A percentile compares a stretch with the other conserved stretches of the same genome.
These are phyloP conservation scores for Malassezia yamatoensis DNA, from an alignment of 1,284 basidiomycete species.

Conservation along the genomic window DNA sequence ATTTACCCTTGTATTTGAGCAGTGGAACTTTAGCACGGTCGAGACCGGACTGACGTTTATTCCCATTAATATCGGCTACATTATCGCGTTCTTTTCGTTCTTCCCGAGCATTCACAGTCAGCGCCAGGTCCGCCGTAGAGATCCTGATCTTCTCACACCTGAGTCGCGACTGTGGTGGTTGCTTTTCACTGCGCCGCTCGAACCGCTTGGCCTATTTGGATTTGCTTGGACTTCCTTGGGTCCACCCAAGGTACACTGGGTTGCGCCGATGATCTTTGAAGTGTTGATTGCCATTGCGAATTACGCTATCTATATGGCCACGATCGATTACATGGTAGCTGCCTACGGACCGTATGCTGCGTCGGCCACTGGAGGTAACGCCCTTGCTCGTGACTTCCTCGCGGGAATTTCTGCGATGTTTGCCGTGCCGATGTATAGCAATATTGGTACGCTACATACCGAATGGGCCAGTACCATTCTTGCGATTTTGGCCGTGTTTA, in stretches of 20 bases:
- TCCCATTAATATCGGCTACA: slow-evolving; percentile 49
- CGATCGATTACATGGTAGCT: slow-evolving; percentile 50
- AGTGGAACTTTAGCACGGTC: slow-evolving; percentile 49
- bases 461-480: slow-evolving; percentile 39
- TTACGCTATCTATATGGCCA: slow-evolving; percentile 40
- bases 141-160: slow-evolving; percentile 40
- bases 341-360: slow-evolving; percentile 50
- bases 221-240: slow-evolving; percentile 51
- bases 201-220: slow-evolving; percentile 49
- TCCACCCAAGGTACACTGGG: slow-evolving; percentile 48
- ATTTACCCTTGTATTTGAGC: slow-evolving; percentile 49
- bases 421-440: slow-evolving; percentile 48
- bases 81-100: slow-evolving; percentile 48
- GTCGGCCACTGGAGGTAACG: slow-evolving; percentile 49
- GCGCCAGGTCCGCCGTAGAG: slow-evolving; percentile 24
- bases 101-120: slow-evolving; percentile 46
- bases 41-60: slow-evolving; percentile 48
- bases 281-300: slow-evolving; percentile 50
- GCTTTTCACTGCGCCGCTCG: slow-evolving; percentile 48
- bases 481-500: slow-evolving; percentile 47
- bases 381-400: slow-evolving; percentile 44
- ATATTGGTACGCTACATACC: slow-evolving; percentile 43
- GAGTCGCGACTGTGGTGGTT: slow-evolving; percentile 49
- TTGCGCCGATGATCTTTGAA: slow-evolving; percentile 50
- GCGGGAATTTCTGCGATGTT: slow-evolving; percentile 51